Conservation (phyloP, 2,329 filamentous ascomycete species). For the Diaporthe longicolla region DNA sequence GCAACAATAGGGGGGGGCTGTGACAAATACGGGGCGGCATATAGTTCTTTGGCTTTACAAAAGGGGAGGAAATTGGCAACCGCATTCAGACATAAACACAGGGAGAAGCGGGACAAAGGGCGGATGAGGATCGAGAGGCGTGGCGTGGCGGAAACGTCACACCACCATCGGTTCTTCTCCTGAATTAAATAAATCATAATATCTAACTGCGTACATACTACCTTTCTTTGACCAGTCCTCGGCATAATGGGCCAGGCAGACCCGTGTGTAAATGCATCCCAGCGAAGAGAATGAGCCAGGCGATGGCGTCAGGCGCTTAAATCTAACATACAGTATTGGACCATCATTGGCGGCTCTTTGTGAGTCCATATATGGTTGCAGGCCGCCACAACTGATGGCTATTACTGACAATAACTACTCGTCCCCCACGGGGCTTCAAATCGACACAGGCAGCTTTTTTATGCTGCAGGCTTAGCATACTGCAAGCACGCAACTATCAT, state of each 20-base stretch:
- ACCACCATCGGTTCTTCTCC: background rate
- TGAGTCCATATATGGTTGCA: background rate
- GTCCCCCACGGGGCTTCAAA: no score
- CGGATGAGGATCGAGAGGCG: background rate
- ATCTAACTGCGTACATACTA: slow-evolving; percentile 4
- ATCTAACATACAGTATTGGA: background rate
- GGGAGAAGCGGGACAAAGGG: background rate
- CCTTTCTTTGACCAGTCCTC: no score
- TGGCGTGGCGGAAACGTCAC: slow-evolving; percentile 10
- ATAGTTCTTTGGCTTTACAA: slow-evolving; percentile 22
- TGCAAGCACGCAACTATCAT: background rate
- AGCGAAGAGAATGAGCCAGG: background rate
- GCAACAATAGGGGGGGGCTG: slow-evolving; percentile 33
- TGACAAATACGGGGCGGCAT: slow-evolving; percentile 32
- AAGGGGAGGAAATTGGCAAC: slow-evolving; percentile 6
- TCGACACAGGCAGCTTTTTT: no score
- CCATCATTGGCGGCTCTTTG: no score
- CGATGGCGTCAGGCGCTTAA: background rate
- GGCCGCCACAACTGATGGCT: no score
- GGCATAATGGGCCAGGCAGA: no score
- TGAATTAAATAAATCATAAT: slow-evolving; percentile 38
- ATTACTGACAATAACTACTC: no score
- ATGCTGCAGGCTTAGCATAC: no score
- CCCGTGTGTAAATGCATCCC: no score
- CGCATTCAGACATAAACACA: slow-evolving; percentile 30